These are phyloP conservation scores for Pseudocohnilembus persalinus DNA, from an alignment of 169 alveolate genomes.

Conservation along the genomic window DNA sequence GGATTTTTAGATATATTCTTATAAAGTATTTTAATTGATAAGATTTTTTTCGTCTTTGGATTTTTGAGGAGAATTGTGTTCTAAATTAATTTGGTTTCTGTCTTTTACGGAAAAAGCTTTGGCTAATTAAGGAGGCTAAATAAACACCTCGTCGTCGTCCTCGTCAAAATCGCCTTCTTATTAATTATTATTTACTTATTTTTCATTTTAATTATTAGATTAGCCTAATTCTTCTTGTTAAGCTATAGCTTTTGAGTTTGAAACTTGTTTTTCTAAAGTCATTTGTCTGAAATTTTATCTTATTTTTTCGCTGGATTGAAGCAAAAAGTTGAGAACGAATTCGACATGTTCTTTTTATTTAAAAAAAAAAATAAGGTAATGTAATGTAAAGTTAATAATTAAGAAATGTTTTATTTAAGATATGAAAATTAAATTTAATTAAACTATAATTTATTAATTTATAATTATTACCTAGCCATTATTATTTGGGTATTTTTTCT, in stretches of 20 bases:
- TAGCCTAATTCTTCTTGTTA: background rate
- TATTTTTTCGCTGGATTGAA: background rate
- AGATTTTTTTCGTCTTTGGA: background rate
- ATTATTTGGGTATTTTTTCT: background rate
- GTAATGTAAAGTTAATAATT: too few species aligned
- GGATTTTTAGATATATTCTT: background rate
- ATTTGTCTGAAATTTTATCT: background rate
- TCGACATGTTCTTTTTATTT: background rate
- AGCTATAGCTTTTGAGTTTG: background rate
- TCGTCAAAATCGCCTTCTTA: background rate
- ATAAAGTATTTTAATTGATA: too few species aligned
- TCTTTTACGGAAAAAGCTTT: background rate
- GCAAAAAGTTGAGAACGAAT: background rate
- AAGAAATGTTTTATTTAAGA: too few species aligned
- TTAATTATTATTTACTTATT: too few species aligned
- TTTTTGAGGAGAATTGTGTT: background rate
- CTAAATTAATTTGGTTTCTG: background rate
- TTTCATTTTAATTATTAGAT: background rate
- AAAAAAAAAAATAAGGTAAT: background rate
- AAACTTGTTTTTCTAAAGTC: background rate
- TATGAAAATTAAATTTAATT: too few species aligned
- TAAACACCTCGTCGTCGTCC: background rate
- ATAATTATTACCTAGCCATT: background rate
- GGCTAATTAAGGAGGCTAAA: background rate
- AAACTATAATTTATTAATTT: too few species aligned